Conservation (phyloP, 2,329 filamentous ascomycete genomes). For the Pyrenophora tritici-repentis region DNA sequence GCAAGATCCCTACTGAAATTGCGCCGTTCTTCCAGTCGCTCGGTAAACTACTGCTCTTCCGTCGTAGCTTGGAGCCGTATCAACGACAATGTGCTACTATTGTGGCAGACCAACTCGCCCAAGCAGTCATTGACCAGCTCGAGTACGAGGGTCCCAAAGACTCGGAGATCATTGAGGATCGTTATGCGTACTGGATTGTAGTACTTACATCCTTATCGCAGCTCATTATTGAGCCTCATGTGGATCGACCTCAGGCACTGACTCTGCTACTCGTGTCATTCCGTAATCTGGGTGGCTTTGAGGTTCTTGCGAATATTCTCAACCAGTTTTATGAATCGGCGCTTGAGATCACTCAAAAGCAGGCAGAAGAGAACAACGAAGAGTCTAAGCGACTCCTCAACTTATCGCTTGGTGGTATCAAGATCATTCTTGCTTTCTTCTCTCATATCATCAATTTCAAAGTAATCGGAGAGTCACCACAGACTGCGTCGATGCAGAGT, state of each 20-base stretch:
- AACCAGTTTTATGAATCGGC: constrained; percentile 68
- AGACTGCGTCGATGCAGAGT: constrained; percentile 61
- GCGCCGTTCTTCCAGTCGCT: constrained; percentile 84
- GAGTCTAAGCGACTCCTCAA: constrained; percentile 44
- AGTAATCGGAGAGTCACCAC: constrained; percentile 75
- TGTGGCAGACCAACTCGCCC: constrained; percentile 71
- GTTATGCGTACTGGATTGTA: constrained; percentile 79
- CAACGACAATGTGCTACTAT: constrained; percentile 64
- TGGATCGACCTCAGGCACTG: constrained; percentile 50
- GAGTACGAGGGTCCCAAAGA: constrained; percentile 54
- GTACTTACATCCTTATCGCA: constrained; percentile 78
- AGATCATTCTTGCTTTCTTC: constrained; percentile 85
- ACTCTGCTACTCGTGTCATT: constrained; percentile 85
- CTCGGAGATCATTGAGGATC: constrained; percentile 62
- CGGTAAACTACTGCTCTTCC: constrained; percentile 78
- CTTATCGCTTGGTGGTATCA: constrained; percentile 67
- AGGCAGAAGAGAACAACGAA: constrained; percentile 53
- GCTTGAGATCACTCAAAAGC: constrained; percentile 52
- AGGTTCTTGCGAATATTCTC: constrained; percentile 73
- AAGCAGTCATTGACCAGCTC: constrained; percentile 71
- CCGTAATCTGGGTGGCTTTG: constrained; percentile 78
- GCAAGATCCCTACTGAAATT: constrained; percentile 77
- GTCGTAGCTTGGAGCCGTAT: constrained; percentile 70
- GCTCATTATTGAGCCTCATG: constrained; percentile 72
- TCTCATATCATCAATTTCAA: constrained; percentile 76